Evolutionary conservation across 2,329 filamentous ascomycete genomes (phyloP).

Genomic region (Colletotrichum neosansevieriae): DNA sequence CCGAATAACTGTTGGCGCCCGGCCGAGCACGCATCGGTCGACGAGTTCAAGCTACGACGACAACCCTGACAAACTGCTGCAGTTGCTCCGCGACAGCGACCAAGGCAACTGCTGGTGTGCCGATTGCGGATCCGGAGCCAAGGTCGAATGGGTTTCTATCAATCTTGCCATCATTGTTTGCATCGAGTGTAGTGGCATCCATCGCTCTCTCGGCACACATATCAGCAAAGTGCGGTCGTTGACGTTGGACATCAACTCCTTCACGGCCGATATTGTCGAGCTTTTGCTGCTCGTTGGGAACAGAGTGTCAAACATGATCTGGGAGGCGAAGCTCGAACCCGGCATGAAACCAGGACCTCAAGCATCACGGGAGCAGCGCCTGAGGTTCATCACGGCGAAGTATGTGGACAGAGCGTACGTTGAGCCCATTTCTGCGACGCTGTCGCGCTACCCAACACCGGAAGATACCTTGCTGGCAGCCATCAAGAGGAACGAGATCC

Average conservation of each 20-base stretch:
- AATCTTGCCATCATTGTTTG: constrained; percentile 96
- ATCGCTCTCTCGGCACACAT: constrained; percentile 94
- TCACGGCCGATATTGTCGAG: constrained; percentile 97
- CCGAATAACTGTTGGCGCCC: constrained; percentile 91
- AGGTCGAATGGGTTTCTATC: constrained; percentile 99
- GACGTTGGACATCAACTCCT: constrained; percentile 94
- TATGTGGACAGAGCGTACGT: constrained; percentile 89
- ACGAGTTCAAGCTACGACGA: constrained; percentile 82
- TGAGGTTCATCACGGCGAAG: constrained; percentile 96
- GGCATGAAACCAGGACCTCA: constrained; percentile 79
- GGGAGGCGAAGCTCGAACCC: constrained; percentile 87
- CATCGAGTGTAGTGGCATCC: constrained; percentile 98
- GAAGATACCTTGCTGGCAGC: constrained; percentile 92
- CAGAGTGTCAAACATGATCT: constrained; percentile 94
- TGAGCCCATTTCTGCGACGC: constrained; percentile 78
- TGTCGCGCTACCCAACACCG: constrained; percentile 81
- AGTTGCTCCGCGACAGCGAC: constrained; percentile 88
- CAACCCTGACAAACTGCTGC: constrained; percentile 85
- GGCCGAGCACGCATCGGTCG: constrained; percentile 78
- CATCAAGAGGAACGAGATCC: constrained; percentile 96
- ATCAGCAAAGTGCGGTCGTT: constrained; percentile 97
- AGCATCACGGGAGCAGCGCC: constrained; percentile 87
- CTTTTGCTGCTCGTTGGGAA: constrained; percentile 92
- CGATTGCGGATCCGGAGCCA: constrained; percentile 90
- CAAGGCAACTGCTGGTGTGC: constrained; percentile 95